Base-by-base conservation (phyloP, 805 yeast genomes). In the Ogataea paradorogensis region DNA sequence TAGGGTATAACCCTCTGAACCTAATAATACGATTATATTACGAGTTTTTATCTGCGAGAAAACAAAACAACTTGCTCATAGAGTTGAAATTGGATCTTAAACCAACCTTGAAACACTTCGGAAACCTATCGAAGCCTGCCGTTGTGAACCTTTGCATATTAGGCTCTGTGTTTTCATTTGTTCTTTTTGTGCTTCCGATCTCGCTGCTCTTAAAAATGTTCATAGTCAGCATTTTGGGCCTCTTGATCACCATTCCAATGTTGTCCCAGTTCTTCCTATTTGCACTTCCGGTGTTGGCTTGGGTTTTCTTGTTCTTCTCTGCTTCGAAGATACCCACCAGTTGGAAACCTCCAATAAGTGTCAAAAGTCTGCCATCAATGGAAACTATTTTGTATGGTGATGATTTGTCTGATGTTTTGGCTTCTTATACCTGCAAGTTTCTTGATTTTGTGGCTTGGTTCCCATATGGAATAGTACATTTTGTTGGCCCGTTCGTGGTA, bases 321-420 rank as follows among this genome's bases (percentile, higher is more conserved):
- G 80, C 89, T 30, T 74, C 85, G 11, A 81, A 78, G 52, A 82
- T 90, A 52, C 86, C 95, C 8, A 71, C 79, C 3, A 61, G 67
- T 3, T 78, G 82, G 74, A 80, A 91, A 58, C 96, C 96, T 4
- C 83, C 89, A n/a, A 91, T 90, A 49, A 77, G 81, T 33, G 97
- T 90, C 40, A 82, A 90, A 51, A 82, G 86, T 15, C 72, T 90
- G 34, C 97, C 98, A 0, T 93, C 95, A 2, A 71, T 89, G 66
- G 98, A 90, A 62, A 87, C 96, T 28, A 84, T 90, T 40, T 67
- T 91, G 43, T 90, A 88, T 57, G 97, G 97, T 36, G 96, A 90
- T 55, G 85, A 91, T 63, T 70, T 91, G 53, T 80, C 90, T 38
- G 85, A 84, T 52, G 80, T 90, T 16, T 71, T 89, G 53, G 93